Base-by-base conservation (phyloP, 257 asterid genomes). In the Solanum lignicaule region DNA sequence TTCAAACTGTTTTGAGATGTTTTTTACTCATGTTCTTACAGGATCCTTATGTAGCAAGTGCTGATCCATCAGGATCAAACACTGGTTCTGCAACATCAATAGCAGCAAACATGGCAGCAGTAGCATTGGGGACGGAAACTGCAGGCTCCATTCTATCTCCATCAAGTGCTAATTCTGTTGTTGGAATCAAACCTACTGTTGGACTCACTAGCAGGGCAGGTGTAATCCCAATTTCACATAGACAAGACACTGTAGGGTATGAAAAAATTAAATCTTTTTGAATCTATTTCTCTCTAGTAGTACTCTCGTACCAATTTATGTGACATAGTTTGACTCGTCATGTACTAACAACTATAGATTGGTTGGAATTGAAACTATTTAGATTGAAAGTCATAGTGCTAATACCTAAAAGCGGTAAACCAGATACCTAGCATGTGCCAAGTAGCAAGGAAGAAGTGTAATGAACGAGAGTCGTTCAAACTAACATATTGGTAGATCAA, bases 201-300 rank as follows among this genome's bases (percentile, higher is more conserved):
- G 98, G 98, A 41, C 94, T 94, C 88, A 93, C 94, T 0, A 93
- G 94, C 86, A 92, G 97, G 79, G 94, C 94, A 3, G 98, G 98
- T 29, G 94, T 94, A 5, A 89, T 95, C 85, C 98, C 96, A 4
- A 87, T 94, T 87, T 81, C 96, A 6, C 95, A 95, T 4, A 92
- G 95, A 15, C 94, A 92, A 91, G 98, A 95, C 87, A 92, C 94
- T 13, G 88, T 94, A 2, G 95, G 97, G 97, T 93, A 89, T 65
- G 25, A 7, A 10, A 25, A 58, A 38, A 32, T 23, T 62, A 27
- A 41, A 20, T 35, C 15, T 31, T 55, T 3, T 32, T 41, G 52
- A 20, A 32, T 72, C 0, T 10, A 71, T 3, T 39, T 46, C 33
- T 32, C 83, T 36, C 25, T 43, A 39, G 27, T 25, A 66, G 35